Evolutionary conservation across 139 green algal genomes (phyloP), one percentile per base, ranked within the genome.

Genomic region (Dunaliella sp.): DNA sequence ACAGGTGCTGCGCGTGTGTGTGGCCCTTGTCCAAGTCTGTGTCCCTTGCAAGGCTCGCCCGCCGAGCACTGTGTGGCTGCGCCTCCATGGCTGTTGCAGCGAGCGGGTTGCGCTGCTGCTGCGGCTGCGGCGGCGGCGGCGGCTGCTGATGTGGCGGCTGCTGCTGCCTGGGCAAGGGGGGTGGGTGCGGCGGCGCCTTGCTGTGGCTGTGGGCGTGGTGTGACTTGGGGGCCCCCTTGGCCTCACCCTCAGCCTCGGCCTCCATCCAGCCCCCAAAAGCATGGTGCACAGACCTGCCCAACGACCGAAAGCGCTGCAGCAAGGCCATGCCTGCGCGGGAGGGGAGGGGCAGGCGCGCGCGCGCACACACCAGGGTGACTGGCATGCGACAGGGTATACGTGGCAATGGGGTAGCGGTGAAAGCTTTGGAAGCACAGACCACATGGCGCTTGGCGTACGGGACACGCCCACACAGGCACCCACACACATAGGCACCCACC

Each of bases 51-150:
- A n/a, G n/a, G n/a, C n/a, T n/a, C n/a, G n/a, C n/a, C n/a, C n/a
- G n/a, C 7, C 48, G 48, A 65, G 48, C 7, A 65, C 7, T 65
- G 48, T 16, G 16, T 16, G 48, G 7, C 48, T 65, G n/a, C n/a
- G n/a, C 48, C 48, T 65, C 16, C 16, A 16, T 65, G 48, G 7
- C 48, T 16, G 7, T 16, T 16, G 7, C 48, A 65, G 7, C 48
- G 16, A 65, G 7, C 48, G 48, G 48, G 48, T 26, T 16, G 7
- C 16, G 48, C 81, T 88, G 80, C 38, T 86, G 72, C 73, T 85
- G 36, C 73, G 22, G 73, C 73, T 78, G 73, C 73, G 12, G 73
- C 73, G 22, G 73, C 73, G 22, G 73, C 73, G 12, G 22, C 58
- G 26, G 73, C 7, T 33, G 73, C 12, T 78, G 22, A 16, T 78